A percentile compares a stretch with the other conserved stretches of the same genome.
phyloP scores from a whole-genome alignment of 2,329 filamentous ascomycete genomes.

The Calonectria montana region DNA sequence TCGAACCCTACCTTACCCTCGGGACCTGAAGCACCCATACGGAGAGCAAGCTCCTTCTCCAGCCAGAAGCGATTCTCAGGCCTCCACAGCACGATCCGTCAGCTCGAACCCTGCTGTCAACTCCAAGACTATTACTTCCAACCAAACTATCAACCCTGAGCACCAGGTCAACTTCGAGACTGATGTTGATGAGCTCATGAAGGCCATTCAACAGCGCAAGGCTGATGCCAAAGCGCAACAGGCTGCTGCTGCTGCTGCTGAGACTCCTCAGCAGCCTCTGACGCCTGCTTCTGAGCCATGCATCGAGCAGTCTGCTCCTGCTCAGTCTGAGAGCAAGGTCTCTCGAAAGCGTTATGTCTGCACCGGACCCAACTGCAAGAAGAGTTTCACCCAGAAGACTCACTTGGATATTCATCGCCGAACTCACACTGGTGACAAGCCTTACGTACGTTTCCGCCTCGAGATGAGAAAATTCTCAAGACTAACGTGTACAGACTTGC shows the following conservation, averaged over 20 bases:
- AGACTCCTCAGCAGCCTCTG: conserved; percentile 41
- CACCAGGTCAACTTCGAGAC: conserved; percentile 78
- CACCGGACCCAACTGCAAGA: conserved; percentile 77
- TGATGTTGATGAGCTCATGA: conserved; percentile 89
- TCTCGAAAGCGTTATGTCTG: conserved; percentile 77
- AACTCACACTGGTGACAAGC: conserved; percentile 89
- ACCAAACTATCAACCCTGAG: conserved; percentile 58
- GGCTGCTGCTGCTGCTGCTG: background rate
- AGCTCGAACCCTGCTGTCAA: conserved; percentile 44
- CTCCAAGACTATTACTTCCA: conserved; percentile 57
- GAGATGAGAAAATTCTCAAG: background rate
- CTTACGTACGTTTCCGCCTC: conserved; percentile 74
- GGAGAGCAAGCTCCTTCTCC: conserved; percentile 50
- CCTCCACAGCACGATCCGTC: conserved; percentile 39
- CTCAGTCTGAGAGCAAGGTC: conserved; percentile 41
- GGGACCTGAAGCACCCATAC: conserved; percentile 44
- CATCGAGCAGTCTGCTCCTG: conserved; percentile 36
- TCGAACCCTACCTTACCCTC: conserved; percentile 39
- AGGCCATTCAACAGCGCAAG: conserved; percentile 85
- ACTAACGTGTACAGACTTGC: conserved; percentile 66
- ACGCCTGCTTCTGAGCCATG: conserved; percentile 39
- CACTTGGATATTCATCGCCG: conserved; percentile 91
- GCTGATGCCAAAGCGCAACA: conserved; percentile 49
- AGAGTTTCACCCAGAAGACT: conserved; percentile 90
- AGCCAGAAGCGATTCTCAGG: conserved; percentile 47